Base-by-base conservation (phyloP, 257 asterid species). In the Solanum paucissectum region DNA sequence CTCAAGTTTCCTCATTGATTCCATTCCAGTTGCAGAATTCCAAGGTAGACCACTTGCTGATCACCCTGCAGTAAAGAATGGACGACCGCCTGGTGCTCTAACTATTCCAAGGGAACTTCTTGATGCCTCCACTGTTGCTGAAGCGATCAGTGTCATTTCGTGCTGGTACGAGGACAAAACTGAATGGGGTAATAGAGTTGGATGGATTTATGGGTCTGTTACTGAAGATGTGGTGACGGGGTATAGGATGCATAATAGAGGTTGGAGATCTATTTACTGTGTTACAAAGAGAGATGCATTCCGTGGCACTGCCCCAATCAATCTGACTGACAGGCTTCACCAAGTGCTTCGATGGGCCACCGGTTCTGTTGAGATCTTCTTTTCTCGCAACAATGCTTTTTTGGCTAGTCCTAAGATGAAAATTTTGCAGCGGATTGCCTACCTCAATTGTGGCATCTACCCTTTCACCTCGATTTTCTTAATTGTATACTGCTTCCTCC, bases 321-420 rank as follows among this genome's bases (percentile, higher is more conserved):
- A 95, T 90, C 92, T 95, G 77, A 95, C 97, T 0, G 98, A 95
- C 82, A 89, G 98, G 91, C 98, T 95, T 73, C 98, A 95, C 87
- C 98, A 95, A 87, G 98, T 95, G 52, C 97, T 95, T 13, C 94
- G 98, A 8, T 95, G 98, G 98, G 98, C 98, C 12, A 95, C 98
- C 0, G 98, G 98, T 2, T 95, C 98, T 0, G 98, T 95, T 7
- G 98, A 96, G 87, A 96, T 96, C 64, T 96, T 96, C 95, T 96
- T 96, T 42, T 96, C 98, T 3, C 96, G 98, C n/a, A 96, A 96
- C 84, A 96, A 96, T 4, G 98, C 98, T 2, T 38, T 95, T 32
- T 84, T 96, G 33, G 98, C 98, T 27, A 94, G 98, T 69, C 95
- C 96, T 0, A 93, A 86, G 90, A 91, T 96, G 96, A 93, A 96